Conservation (phyloP, 2,329 filamentous ascomycete species). For the Fusarium xylarioides region DNA sequence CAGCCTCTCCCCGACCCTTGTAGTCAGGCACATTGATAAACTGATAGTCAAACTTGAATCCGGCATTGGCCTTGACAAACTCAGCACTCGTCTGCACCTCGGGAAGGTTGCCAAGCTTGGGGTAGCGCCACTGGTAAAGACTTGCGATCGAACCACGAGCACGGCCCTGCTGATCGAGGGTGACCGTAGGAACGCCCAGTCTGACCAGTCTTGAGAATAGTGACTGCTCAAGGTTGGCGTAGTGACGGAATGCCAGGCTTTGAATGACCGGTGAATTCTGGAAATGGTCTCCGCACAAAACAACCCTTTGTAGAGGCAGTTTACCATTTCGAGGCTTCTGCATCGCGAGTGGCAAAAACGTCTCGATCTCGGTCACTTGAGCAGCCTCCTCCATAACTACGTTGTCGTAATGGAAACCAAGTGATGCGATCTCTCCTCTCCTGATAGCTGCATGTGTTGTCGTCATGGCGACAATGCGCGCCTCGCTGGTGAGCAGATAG, state of each 20-base stretch:
- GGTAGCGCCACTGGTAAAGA: constrained; percentile 94
- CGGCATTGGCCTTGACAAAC: constrained; percentile 85
- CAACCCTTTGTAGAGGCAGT: constrained; percentile 82
- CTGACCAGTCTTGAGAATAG: constrained; percentile 92
- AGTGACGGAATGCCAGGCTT: constrained; percentile 91
- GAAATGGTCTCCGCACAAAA: constrained; percentile 93
- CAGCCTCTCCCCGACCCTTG: constrained; percentile 86
- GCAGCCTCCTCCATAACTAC: constrained; percentile 98
- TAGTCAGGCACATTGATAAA: constrained; percentile 97
- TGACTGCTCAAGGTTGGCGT: constrained; percentile 95
- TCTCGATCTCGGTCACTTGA: constrained; percentile 97
- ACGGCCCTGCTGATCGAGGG: constrained; percentile 92
- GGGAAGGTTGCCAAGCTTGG: constrained; percentile 80
- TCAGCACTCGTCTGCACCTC: constrained; percentile 74
- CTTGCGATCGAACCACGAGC: constrained; percentile 86
- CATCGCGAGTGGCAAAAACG: constrained; percentile 93
- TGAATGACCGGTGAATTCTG: constrained; percentile 98
- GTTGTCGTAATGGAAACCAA: constrained; percentile 98
- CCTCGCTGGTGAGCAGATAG: constrained; percentile 93
- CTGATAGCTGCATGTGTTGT: constrained; percentile 97
- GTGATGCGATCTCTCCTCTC: constrained; percentile 83
- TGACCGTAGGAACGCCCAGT: constrained; percentile 89
- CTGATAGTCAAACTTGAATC: constrained; percentile 93
- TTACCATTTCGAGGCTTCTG: constrained; percentile 81
- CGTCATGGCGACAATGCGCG: constrained; percentile 98